Evolutionary conservation across 768 basidiomycete genomes (phyloP).

Genomic region (Pholiota molesta): DNA sequence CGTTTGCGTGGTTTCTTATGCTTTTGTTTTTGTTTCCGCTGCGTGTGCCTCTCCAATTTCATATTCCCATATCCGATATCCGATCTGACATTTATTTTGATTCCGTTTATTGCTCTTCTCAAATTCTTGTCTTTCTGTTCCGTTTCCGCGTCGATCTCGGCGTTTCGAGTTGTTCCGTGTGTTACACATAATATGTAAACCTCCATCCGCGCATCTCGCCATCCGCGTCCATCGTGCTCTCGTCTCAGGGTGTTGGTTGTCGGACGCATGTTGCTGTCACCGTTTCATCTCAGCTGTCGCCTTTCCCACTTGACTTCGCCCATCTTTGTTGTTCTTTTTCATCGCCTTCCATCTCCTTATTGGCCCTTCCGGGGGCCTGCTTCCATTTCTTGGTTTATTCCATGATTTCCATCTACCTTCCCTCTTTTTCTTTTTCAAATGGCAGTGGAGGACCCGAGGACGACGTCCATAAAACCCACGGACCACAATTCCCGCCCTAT

Average conservation of each 20-base stretch:
- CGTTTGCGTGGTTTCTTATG: neutral
- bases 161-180: neutral
- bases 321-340: neutral
- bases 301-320: neutral
- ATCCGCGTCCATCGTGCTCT: neutral
- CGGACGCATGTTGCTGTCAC: neutral
- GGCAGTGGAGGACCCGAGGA: neutral
- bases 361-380: neutral
- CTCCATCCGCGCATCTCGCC: neutral
- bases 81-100: too few species aligned
- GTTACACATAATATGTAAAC: neutral
- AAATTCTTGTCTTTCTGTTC: too few species aligned
- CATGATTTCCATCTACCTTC: neutral
- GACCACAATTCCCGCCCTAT: neutral
- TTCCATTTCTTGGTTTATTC: neutral
- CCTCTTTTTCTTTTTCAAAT: neutral
- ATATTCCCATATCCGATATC: too few species aligned
- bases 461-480: neutral
- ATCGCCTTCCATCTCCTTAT: neutral
- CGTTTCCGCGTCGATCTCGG: neutral
- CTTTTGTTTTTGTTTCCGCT: neutral
- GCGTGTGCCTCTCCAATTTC: neutral
- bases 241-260: neutral
- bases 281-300: neutral
- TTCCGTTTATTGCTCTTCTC: too few species aligned